phyloP scores from a whole-genome alignment of 2,329 filamentous ascomycete genomes.

The Aureobasidium vineae region DNA sequence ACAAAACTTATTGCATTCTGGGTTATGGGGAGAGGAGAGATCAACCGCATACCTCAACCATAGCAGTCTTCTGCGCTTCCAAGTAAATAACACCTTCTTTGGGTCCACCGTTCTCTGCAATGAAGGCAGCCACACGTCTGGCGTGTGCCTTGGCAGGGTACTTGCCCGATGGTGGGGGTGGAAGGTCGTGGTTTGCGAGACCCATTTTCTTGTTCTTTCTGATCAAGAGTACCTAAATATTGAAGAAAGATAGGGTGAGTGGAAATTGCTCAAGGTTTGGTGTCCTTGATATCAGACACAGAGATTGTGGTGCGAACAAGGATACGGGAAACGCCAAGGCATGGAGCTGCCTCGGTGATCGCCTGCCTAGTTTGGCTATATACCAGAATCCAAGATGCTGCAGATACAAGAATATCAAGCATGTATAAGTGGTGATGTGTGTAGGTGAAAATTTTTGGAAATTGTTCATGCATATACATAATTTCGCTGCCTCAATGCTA shows the following conservation, averaged over 20 bases:
- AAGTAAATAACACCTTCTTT: constrained; percentile 75
- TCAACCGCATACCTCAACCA: constrained; percentile 60
- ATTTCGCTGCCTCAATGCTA: not conserved
- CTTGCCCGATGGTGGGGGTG: constrained; percentile 48
- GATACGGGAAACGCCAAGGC: constrained; percentile 13
- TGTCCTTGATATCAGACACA: not conserved
- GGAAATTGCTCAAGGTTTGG: not conserved
- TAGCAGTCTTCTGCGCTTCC: constrained; percentile 75
- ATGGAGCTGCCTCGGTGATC: constrained; percentile 15
- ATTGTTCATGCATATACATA: constrained; percentile 19
- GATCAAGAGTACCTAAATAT: not conserved
- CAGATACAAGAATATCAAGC: not conserved
- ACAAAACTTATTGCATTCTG: not conserved
- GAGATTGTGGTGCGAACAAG: not conserved
- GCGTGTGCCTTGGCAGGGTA: constrained; percentile 87
- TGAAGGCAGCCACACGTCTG: constrained; percentile 74
- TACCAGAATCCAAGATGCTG: not conserved
- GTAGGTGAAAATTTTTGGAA: not conserved
- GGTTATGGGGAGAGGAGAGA: not conserved
- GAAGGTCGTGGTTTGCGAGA: constrained; percentile 39
- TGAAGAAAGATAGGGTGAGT: not conserved
- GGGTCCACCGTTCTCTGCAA: constrained; percentile 64
- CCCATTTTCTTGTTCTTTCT: constrained; percentile 8
- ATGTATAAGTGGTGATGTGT: not conserved
- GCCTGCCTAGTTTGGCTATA: constrained; percentile 21